These are phyloP conservation scores for Fallopia convolvulus DNA, from an alignment of 148 eudicot genomes.

Conservation along the genomic window DNA sequence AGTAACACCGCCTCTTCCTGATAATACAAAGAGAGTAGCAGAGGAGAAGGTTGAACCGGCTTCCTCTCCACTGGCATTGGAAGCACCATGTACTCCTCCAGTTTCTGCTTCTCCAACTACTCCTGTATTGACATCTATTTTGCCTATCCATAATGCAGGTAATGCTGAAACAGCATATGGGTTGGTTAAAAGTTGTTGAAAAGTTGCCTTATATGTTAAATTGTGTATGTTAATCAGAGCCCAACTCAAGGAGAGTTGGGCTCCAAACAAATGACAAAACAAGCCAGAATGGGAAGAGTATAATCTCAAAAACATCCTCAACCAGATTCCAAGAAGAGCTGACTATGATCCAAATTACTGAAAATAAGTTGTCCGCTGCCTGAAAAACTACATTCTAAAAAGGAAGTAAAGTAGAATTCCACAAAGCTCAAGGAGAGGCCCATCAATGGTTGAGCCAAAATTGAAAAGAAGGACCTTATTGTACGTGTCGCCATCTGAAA, in stretches of 20 bases:
- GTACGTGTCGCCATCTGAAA: slow-evolving; percentile 62
- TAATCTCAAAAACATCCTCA: slow-evolving; percentile 39
- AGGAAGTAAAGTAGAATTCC: slow-evolving; percentile 51
- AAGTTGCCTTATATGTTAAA: neutral
- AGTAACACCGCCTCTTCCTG: slow-evolving; percentile 21
- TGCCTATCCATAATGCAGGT: slow-evolving; percentile 62
- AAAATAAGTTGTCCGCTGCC: slow-evolving; percentile 32
- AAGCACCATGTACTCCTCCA: slow-evolving; percentile 21
- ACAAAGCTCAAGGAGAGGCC: slow-evolving; percentile 55
- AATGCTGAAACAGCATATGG: neutral
- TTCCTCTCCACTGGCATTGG: slow-evolving; percentile 26
- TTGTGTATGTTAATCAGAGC: neutral
- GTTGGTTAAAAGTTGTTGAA: neutral
- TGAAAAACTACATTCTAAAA: slow-evolving; percentile 44
- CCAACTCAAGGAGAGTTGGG: too few species aligned
- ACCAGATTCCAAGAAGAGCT: slow-evolving; percentile 49
- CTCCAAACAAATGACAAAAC: slow-evolving; percentile 49
- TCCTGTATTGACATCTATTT: slow-evolving; percentile 27
- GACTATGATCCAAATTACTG: slow-evolving; percentile 39
- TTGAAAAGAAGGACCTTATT: slow-evolving; percentile 50
- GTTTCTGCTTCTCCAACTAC: slow-evolving; percentile 22
- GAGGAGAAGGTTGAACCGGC: slow-evolving; percentile 27
- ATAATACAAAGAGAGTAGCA: slow-evolving; percentile 13
- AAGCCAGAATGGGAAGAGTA: slow-evolving; percentile 69
- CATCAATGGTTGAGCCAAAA: slow-evolving; percentile 68